These are phyloP conservation scores for Neurospora sp. DNA, from an alignment of 495 filamentous ascomycete genomes.

Conservation along the genomic window DNA sequence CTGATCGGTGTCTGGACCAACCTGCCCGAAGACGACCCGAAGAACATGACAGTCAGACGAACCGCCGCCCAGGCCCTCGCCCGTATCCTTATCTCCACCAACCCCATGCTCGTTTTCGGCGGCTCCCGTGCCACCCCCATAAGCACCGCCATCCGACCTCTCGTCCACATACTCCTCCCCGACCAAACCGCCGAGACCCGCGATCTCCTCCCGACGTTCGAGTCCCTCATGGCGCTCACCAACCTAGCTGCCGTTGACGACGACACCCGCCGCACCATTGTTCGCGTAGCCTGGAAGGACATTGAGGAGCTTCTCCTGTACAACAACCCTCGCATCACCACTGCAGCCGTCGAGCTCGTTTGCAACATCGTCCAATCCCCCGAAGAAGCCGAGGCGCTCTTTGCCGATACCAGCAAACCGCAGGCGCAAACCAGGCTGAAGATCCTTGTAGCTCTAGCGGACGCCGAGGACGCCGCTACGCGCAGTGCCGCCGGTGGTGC, in stretches of 20 bases:
- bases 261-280: conserved; percentile 57
- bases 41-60: conserved; percentile 33
- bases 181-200: conserved; percentile 52
- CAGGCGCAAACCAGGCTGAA: conserved; percentile 64
- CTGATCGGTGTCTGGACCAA: conserved; percentile 57
- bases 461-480: conserved; percentile 71
- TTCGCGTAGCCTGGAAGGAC: conserved; percentile 57
- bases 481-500: conserved; percentile 80
- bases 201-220: conserved; percentile 83
- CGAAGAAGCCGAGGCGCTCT: conserved; percentile 56
- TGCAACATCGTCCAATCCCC: conserved; percentile 83
- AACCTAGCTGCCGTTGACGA: conserved; percentile 79
- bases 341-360: conserved; percentile 77
- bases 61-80: conserved; percentile 77
- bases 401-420: conserved; percentile 51
- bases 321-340: conserved; percentile 62
- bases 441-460: conserved; percentile 75
- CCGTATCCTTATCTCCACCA: conserved; percentile 82
- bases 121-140: conserved; percentile 61
- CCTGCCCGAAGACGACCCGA: conserved; percentile 40
- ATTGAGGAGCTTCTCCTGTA: conserved; percentile 78
- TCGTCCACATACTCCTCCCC: conserved; percentile 57
- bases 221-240: conserved; percentile 81
- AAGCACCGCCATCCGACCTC: conserved; percentile 67
- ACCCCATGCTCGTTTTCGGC: conserved; percentile 78